Conservation (phyloP, 371 early-diverging fungal genomes). For the Capillidium heterosporum region DNA sequence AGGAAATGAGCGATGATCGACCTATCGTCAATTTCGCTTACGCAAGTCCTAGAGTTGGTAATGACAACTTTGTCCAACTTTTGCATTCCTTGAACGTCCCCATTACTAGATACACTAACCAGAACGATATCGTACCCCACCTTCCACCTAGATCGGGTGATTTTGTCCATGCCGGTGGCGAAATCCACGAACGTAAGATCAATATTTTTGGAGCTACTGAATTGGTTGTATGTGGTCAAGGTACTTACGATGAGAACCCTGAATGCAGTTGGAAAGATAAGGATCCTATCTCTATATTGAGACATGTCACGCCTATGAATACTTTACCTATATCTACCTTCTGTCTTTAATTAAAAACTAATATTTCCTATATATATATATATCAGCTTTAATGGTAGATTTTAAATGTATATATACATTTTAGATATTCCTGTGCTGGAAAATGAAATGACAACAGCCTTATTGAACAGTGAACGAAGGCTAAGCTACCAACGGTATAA, state of each 20-base stretch:
- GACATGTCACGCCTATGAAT: background rate
- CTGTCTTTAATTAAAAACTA: too few relatives aligned
- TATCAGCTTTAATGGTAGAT: too few relatives aligned
- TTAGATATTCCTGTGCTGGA: too few relatives aligned
- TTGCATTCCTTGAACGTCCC: background rate
- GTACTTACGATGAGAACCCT: background rate
- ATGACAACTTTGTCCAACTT: background rate
- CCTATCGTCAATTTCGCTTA: background rate
- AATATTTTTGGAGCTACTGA: too few relatives aligned
- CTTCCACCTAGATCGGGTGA: background rate
- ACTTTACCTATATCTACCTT: too few relatives aligned
- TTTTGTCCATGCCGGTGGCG: background rate
- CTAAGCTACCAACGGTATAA: too few relatives aligned
- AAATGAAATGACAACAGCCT: too few relatives aligned
- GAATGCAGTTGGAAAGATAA: background rate
- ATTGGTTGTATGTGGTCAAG: background rate
- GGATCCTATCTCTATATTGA: background rate
- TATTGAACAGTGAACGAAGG: too few relatives aligned
- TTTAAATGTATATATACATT: too few relatives aligned
- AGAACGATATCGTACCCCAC: background rate
- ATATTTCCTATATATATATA: too few relatives aligned
- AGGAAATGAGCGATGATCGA: background rate
- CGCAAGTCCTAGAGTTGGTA: background rate
- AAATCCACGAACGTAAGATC: too few relatives aligned
- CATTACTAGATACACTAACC: background rate